phyloP scores from a whole-genome alignment of 306 rosid species.

The Mucuna pruriens region DNA sequence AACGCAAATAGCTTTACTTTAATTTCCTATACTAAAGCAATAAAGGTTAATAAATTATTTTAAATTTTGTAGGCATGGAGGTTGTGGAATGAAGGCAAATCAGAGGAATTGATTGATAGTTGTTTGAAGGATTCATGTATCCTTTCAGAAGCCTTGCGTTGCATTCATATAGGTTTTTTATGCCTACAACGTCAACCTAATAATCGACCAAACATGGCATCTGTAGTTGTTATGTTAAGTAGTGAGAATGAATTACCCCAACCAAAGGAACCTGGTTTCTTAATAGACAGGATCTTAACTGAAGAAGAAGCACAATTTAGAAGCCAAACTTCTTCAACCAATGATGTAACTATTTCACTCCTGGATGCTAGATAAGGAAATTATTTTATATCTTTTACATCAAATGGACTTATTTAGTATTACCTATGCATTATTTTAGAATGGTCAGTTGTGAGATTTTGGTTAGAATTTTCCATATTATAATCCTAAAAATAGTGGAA shows the following conservation, averaged over 20 bases:
- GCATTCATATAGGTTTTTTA: constrained; percentile 59
- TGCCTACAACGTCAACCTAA: constrained; percentile 55
- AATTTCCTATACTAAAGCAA: background rate
- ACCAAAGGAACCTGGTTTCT: constrained; percentile 58
- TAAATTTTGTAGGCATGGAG: constrained; percentile 39
- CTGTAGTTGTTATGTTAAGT: constrained; percentile 53
- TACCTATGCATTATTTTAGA: background rate
- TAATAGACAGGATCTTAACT: background rate
- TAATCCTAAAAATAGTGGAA: background rate
- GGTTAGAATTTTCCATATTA: too few species aligned
- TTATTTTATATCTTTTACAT: background rate
- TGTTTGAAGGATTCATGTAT: background rate
- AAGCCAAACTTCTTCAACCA: background rate
- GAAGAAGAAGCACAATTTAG: background rate
- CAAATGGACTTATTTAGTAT: background rate
- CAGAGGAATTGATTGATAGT: constrained; percentile 29
- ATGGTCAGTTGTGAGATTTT: background rate
- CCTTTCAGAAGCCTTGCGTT: constrained; percentile 33
- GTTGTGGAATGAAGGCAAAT: constrained; percentile 37
- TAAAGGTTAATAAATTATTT: background rate
- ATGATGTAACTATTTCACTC: background rate
- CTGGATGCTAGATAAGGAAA: background rate
- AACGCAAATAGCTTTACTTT: background rate
- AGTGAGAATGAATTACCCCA: constrained; percentile 44
- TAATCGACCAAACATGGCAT: constrained; percentile 59